These are phyloP conservation scores for Asparagopsis taxiformis DNA, from an alignment of 31 red algal genomes.

Conservation along the genomic window DNA sequence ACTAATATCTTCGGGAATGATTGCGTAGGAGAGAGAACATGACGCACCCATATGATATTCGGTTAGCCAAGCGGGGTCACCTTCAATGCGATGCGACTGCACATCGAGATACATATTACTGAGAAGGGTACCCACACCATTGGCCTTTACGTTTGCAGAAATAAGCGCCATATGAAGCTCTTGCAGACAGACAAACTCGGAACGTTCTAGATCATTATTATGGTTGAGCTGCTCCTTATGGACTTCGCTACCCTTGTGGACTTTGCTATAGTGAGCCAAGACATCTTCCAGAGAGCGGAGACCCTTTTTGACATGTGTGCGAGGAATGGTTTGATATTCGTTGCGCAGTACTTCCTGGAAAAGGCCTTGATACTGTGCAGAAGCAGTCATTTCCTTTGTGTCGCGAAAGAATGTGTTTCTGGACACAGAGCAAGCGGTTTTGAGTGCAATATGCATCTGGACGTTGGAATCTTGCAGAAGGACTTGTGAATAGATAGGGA, in stretches of 20 bases:
- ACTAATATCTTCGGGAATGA: constrained; percentile 58
- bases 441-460: constrained; percentile 54
- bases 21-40: constrained; percentile 43
- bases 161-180: constrained; percentile 77
- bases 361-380: constrained; percentile 35
- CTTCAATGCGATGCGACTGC: constrained; percentile 12
- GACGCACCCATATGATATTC: constrained; percentile 77
- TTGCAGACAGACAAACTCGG: constrained; percentile 72
- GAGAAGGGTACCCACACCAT: constrained; percentile 82
- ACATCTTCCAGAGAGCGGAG: constrained; percentile 20
- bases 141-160: constrained; percentile 75
- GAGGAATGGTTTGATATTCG: constrained; percentile 21
- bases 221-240: neutral
- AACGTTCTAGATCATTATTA: constrained; percentile 42
- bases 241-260: constrained; percentile 6
- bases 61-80: constrained; percentile 62
- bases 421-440: constrained; percentile 16
- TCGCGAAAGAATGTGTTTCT: constrained; percentile 14
- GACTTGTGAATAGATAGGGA: constrained; percentile 78
- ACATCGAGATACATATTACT: constrained; percentile 81
- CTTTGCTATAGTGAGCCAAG: constrained; percentile 8
- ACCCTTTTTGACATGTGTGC: constrained; percentile 2
- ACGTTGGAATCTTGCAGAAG: constrained; percentile 63
- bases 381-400: constrained; percentile 16
- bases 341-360: constrained; percentile 29